Percentiles rank a stretch among this genome's conserved stretches.
phyloP scores from a whole-genome alignment of 2,329 filamentous ascomycete genomes.

The Xylariaceae sp. region DNA sequence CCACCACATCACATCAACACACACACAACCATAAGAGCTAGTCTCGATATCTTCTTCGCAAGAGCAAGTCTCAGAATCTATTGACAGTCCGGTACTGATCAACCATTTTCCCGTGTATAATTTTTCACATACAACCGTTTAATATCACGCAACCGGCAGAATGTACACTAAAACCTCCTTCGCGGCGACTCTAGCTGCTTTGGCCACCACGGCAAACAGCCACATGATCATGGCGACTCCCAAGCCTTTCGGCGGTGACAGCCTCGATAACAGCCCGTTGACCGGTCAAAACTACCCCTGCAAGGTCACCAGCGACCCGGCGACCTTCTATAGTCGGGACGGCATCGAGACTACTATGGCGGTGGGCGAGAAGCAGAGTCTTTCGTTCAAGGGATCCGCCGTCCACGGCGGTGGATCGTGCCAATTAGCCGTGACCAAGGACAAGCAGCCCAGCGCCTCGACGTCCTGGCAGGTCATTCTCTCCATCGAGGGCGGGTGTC shows the following conservation, averaged over 20 bases:
- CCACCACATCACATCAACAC: background rate
- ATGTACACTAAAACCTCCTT: constrained; percentile 41
- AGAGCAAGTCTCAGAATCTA: constrained; percentile 12
- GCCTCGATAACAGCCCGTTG: constrained; percentile 62
- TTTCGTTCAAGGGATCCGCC: constrained; percentile 63
- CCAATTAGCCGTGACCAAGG: constrained; percentile 70
- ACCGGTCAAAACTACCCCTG: constrained; percentile 65
- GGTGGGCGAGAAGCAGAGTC: constrained; percentile 45
- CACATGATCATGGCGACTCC: constrained; percentile 68
- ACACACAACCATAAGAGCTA: background rate
- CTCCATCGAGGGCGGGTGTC: constrained; percentile 70
- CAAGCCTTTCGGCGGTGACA: constrained; percentile 50
- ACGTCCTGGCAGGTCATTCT: constrained; percentile 72
- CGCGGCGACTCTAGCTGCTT: constrained; percentile 48
- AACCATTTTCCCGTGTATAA: background rate
- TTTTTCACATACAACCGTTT: background rate
- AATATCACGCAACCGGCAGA: constrained; percentile 37
- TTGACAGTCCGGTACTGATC: constrained; percentile 7
- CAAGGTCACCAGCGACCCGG: constrained; percentile 49
- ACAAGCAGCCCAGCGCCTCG: constrained; percentile 42
- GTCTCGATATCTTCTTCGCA: background rate
- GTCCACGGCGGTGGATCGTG: constrained; percentile 75
- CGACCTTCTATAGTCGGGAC: constrained; percentile 39
- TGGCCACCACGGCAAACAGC: constrained; percentile 54
- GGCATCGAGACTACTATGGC: constrained; percentile 47